phyloP scores from a whole-genome alignment of 2,329 filamentous ascomycete genomes.

The Pestalotiopsis sp. region DNA sequence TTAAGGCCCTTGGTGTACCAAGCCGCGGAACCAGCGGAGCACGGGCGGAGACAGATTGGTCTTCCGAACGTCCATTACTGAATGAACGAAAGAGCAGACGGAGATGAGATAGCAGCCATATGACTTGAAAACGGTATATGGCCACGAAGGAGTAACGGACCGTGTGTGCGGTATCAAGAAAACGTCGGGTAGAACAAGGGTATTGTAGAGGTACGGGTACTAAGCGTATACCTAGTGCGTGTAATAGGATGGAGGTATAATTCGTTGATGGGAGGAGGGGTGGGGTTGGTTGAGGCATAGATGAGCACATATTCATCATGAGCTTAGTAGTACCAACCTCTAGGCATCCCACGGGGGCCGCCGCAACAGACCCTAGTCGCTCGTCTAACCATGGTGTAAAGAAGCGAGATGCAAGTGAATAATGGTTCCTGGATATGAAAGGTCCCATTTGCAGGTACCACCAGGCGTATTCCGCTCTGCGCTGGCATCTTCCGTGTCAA shows the following conservation, averaged over 20 bases:
- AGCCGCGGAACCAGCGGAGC: conserved; percentile 26
- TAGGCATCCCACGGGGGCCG: not conserved
- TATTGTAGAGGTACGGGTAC: conserved; percentile 9
- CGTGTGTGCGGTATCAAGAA: conserved; percentile 36
- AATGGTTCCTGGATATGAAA: not conserved
- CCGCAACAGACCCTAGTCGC: not conserved
- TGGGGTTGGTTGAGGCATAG: not conserved
- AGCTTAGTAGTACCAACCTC: not conserved
- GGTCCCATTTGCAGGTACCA: not conserved
- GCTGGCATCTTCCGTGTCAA: not conserved
- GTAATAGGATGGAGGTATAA: not conserved
- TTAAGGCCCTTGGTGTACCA: conserved; percentile 11
- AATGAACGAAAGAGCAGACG: conserved; percentile 18
- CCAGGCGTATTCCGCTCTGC: not conserved
- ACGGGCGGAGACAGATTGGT: conserved; percentile 24
- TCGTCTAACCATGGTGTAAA: not conserved
- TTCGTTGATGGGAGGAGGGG: not conserved
- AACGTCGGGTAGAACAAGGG: conserved; percentile 16
- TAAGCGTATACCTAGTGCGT: not conserved
- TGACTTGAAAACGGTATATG: not conserved
- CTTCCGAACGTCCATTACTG: conserved; percentile 16
- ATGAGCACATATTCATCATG: not conserved
- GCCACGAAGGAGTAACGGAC: conserved; percentile 40
- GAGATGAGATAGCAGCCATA: not conserved
- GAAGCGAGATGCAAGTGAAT: not conserved